Evolutionary conservation across 345 rosid genomes (phyloP), one percentile per base, ranked within the genome.

Genomic region (Melaleuca alternifolia): DNA sequence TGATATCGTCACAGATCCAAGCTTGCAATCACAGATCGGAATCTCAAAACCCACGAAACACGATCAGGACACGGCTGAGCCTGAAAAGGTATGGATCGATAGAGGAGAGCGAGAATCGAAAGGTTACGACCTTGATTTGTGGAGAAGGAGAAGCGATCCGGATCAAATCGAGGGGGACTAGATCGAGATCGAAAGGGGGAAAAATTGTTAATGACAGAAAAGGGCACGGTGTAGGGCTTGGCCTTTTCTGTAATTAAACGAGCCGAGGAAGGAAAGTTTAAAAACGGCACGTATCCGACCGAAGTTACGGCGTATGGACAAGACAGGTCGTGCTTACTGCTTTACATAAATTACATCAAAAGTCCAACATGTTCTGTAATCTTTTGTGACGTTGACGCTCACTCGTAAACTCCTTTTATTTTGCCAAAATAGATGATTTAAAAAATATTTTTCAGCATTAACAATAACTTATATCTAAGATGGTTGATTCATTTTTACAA

Each of bases 181-280:
- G 62, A 41, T 56, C 61, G 87, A 87, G 84, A 53, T 85, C 86
- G 87, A 86, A 87, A 88, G 81, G 86, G 82, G 88, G 88, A 54
- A 84, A 86, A 56, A 33, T 24, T 84, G 81, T 84, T 87, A 87
- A 26, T 87, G 89, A 84, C 89, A 62, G 59, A 87, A 87, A 87
- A 48, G 89, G 89, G 84, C 87, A 84, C 71, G 89, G 88, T 86
- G 54, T 85, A 86, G 87, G 89, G 89, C 56, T 85, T 84, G 33
- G 86, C 86, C 26, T 28, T 83, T 86, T 86, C 65, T 52, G 84
- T 87, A 48, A 87, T 76, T 84, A 85, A 85, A 84, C 52, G 53
- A 71, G 10, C 24, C 50, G 87, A 83, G 48, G 87, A 85, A 15
- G 50, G 51, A 30, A 59, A 76, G 50, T 50, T 41, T 86, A 33